Conservation (phyloP, 2,329 filamentous ascomycete species). For the Microsporum audouinii region DNA sequence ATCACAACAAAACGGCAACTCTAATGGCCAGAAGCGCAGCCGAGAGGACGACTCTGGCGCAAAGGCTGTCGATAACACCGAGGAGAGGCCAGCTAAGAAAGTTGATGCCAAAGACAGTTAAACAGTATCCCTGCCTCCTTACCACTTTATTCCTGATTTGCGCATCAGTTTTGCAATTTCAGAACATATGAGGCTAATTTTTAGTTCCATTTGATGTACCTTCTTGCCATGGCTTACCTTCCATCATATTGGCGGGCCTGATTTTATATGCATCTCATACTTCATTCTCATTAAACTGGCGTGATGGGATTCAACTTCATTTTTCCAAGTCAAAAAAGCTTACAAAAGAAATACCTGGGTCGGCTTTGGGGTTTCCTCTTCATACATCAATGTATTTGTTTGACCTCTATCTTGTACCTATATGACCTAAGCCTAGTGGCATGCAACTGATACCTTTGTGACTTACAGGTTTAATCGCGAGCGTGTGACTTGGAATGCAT, state of each 20-base stretch:
- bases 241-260: background rate
- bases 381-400: background rate
- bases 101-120: conserved; percentile 35
- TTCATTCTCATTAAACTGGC: background rate
- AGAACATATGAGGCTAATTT: background rate
- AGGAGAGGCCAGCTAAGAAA: conserved; percentile 38
- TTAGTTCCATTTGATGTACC: background rate
- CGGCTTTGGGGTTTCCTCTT: background rate
- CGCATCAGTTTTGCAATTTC: background rate
- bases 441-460: background rate
- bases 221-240: background rate
- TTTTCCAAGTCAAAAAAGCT: background rate
- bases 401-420: conserved; percentile 1
- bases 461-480: background rate
- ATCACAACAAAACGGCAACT: conserved; percentile 5
- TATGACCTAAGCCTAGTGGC: conserved; percentile 2
- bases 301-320: background rate
- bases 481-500: conserved; percentile 9
- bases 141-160: background rate
- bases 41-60: conserved; percentile 29
- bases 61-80: conserved; percentile 20
- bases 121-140: conserved; percentile 1
- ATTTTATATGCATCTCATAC: background rate
- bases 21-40: conserved; percentile 35
- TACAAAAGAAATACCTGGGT: background rate